Base-by-base conservation (phyloP, 2,329 filamentous ascomycete species). In the Arachnomyces sp. region DNA sequence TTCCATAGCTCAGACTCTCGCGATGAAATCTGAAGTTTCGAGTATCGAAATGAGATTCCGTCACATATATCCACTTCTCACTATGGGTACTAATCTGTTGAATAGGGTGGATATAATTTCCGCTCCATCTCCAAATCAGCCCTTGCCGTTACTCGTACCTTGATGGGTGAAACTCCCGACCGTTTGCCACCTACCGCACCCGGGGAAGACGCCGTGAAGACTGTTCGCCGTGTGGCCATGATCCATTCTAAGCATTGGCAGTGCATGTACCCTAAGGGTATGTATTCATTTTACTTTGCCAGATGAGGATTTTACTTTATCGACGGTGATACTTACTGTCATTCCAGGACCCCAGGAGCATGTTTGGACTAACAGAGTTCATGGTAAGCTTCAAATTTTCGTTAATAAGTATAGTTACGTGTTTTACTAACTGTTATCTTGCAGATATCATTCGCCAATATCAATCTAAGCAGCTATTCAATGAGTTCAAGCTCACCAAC, bases 131-230 rank as follows among this genome's bases (percentile, higher is more conserved):
- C 92, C 0, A 81, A 84, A 42, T 96, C 92, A 3, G 89, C 92
- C 1, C 73, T 95, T 3, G 87, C 90, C 2, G 92, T 98, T 1
- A 92, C 87, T 1, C 80, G 81, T 44, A 95, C 90, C 1, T 71
- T 98, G 33, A 96, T 98, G 88, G 88, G 92, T 15, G 89, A 98
- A 55, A 86, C 90, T 8, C 92, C 92, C 2, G 77, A 79, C 42
- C 69, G 75, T 38, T 58, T 80, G 11, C 60, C 60, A 36, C 59
- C 66, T 6, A 64, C 67, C 1, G 54, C 63, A 5, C 66, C 75
- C 2, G 73, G 74, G 0, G 60, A 65, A 7, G 58, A 63, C 31
- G 77, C 72, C n/a, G 66, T 79, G 2, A 64, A 71, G 25, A 73
- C 73, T 2, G 68, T 82, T 2, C 65, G 76, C 40, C 63, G 71